These are phyloP conservation scores for Ramularia endophylla DNA, from an alignment of 2,329 filamentous ascomycete species.

Conservation along the genomic window DNA sequence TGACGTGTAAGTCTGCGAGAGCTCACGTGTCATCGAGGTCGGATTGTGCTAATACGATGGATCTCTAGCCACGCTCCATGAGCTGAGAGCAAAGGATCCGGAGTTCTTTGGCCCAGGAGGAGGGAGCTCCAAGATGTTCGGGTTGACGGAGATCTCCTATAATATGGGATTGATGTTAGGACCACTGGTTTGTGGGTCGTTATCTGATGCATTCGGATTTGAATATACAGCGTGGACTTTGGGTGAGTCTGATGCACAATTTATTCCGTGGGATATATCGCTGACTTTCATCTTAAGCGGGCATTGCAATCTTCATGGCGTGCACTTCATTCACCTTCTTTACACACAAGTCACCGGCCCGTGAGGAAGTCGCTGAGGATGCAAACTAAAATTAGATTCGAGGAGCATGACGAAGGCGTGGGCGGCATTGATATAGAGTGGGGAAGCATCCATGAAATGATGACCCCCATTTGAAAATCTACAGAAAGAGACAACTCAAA, in stretches of 20 bases:
- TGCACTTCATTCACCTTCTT: conserved; percentile 14
- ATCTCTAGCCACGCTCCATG: conserved; percentile 7
- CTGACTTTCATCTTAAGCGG: conserved; percentile 2
- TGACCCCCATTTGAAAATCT: too few species aligned
- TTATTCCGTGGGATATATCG: neutral
- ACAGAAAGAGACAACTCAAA: too few species aligned
- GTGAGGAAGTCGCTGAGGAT: conserved; percentile 1
- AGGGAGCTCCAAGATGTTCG: conserved; percentile 13
- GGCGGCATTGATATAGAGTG: too few species aligned
- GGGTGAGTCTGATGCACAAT: conserved; percentile 5
- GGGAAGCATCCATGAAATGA: too few species aligned
- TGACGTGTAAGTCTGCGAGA: conserved; percentile 10
- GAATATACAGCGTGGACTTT: conserved; percentile 12
- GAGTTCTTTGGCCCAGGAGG: conserved; percentile 14
- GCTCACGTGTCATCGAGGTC: too few species aligned
- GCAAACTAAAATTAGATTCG: too few species aligned
- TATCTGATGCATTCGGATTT: conserved; percentile 13
- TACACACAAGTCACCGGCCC: conserved; percentile 9
- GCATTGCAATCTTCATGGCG: conserved; percentile 4
- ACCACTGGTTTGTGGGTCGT: conserved; percentile 12
- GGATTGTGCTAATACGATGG: conserved; percentile 2
- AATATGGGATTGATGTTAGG: conserved; percentile 14
- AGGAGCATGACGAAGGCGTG: too few species aligned
- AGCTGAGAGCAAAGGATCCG: conserved; percentile 10
- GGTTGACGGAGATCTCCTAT: conserved; percentile 16